Base-by-base conservation (phyloP, 164 flowering plant species). In the Litsea cubeba region DNA sequence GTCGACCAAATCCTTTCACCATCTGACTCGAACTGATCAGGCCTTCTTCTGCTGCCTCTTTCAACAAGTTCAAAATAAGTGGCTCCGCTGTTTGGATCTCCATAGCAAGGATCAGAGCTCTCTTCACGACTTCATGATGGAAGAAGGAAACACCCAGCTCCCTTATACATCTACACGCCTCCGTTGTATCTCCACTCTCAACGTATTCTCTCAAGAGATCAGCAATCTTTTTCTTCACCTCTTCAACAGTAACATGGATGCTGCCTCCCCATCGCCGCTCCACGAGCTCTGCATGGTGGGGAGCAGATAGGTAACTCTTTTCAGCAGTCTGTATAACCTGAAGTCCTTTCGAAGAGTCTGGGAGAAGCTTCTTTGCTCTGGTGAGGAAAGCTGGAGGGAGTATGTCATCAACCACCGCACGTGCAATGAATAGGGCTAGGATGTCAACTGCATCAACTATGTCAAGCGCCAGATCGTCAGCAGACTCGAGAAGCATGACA, bases 241-340 rank as follows among this genome's bases (percentile, higher is more conserved):
- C 98, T 77, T 94, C 99, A 50, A 89, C 97, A 22, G 98, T 91
- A 26, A 89, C 68, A 67, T 90, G 98, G 50, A 97, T 95, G 80
- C 87, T 91, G 11, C 99, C 99, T 76, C 99, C 99, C 99, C 98
- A 96, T 72, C 84, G 80, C 80, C 88, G 82, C 82, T 94, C 99
- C 58, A 96, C 93, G 69, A 96, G 84, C 72, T 96, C 99, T n/a
- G 99, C 99, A 87, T 96, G 98, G 79, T 96, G 99, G 14, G 98
- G 97, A 51, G 99, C 99, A 1, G 97, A 96, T 22, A 94, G 91
- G 80, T 93, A 96, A 80, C 98, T 94, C 83, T 96, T 96, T 78
- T 89, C 97, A 50, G 99, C 99, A 67, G 89, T 90, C 69, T 88
- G 90, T 54, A 96, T 64, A 65, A 81, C 98, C 79, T 88, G 87